These are phyloP conservation scores for Boletus rubroflammeus DNA, from an alignment of 768 basidiomycete genomes.

Conservation along the genomic window DNA sequence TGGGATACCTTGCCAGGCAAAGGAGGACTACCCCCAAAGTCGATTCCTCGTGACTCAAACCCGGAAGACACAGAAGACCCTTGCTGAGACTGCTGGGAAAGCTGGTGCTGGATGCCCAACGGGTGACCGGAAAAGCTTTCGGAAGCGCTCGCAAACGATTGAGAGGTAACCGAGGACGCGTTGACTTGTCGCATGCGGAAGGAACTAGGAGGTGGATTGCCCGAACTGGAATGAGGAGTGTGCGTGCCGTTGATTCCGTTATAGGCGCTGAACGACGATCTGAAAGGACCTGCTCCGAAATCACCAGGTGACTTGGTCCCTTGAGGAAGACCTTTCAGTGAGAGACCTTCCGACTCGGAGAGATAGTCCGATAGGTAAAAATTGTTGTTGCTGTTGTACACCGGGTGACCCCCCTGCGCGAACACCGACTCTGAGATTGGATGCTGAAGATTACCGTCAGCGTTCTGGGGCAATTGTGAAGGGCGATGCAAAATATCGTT, in stretches of 20 bases:
- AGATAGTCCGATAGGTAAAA: conserved; percentile 34
- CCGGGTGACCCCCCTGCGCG: conserved; percentile 31
- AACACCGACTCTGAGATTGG: conserved; percentile 28
- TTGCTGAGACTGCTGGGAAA: conserved; percentile 36
- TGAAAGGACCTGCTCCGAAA: conserved; percentile 34
- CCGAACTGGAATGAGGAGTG: conserved; percentile 20
- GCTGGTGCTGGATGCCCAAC: conserved; percentile 31
- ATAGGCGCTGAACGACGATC: conserved; percentile 35
- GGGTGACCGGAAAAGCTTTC: conserved; percentile 27
- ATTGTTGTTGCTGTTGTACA: conserved; percentile 42
- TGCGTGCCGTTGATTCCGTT: conserved; percentile 27
- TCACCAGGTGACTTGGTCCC: conserved; percentile 31
- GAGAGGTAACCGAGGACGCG: conserved; percentile 26
- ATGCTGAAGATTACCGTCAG: conserved; percentile 35
- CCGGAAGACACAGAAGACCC: conserved; percentile 21
- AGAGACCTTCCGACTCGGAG: conserved; percentile 31
- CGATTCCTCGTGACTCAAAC: conserved; percentile 30
- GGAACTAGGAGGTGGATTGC: conserved; percentile 30
- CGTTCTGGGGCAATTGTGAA: conserved; percentile 23
- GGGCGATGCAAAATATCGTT: conserved; percentile 29
- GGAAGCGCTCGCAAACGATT: conserved; percentile 23
- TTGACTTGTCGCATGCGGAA: conserved; percentile 37
- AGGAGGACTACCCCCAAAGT: conserved; percentile 31
- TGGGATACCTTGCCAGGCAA: conserved; percentile 27
- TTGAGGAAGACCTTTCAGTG: conserved; percentile 32